phyloP scores from a whole-genome alignment of 768 basidiomycete species.

The Tephrocybe sp. region DNA sequence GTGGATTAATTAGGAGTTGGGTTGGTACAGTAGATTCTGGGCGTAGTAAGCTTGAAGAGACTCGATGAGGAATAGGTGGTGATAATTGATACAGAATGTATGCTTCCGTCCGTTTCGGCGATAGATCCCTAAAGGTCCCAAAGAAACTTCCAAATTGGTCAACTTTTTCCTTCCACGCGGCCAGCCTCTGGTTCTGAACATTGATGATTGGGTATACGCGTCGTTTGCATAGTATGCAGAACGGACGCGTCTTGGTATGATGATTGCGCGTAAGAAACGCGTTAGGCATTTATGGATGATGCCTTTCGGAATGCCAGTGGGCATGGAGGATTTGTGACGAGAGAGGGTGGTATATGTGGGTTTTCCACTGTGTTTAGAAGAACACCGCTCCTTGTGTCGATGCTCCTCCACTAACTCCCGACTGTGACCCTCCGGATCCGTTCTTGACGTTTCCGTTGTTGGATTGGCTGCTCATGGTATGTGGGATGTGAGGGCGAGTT shows the following conservation, averaged over 20 bases:
- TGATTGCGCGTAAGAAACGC: slow-evolving; percentile 1
- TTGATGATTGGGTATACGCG: background rate
- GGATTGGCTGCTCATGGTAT: slow-evolving; percentile 38
- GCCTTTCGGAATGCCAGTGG: too few species aligned
- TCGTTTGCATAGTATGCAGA: background rate
- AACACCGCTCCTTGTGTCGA: slow-evolving; percentile 53
- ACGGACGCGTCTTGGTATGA: slow-evolving; percentile 5
- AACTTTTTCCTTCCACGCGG: slow-evolving; percentile 1
- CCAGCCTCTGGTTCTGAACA: background rate
- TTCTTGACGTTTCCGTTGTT: slow-evolving; percentile 36
- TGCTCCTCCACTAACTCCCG: slow-evolving; percentile 48
- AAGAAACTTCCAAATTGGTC: slow-evolving; percentile 19
- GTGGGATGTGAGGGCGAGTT: slow-evolving; percentile 13
- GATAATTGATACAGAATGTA: slow-evolving; percentile 24
- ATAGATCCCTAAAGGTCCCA: slow-evolving; percentile 20
- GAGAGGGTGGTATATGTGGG: slow-evolving; percentile 8
- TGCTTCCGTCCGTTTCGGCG: slow-evolving; percentile 28
- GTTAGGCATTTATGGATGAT: slow-evolving; percentile 6
- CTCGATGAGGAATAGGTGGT: background rate
- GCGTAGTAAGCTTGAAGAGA: background rate
- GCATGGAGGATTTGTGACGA: too few species aligned
- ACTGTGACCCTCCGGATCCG: slow-evolving; percentile 32
- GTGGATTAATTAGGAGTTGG: too few species aligned
- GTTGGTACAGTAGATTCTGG: slow-evolving; percentile 3
- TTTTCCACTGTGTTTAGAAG: slow-evolving; percentile 42